Evolutionary conservation across 1,284 basidiomycete genomes (phyloP), one percentile per base, ranked within the genome.

Genomic region (Takashimella tepidaria): DNA sequence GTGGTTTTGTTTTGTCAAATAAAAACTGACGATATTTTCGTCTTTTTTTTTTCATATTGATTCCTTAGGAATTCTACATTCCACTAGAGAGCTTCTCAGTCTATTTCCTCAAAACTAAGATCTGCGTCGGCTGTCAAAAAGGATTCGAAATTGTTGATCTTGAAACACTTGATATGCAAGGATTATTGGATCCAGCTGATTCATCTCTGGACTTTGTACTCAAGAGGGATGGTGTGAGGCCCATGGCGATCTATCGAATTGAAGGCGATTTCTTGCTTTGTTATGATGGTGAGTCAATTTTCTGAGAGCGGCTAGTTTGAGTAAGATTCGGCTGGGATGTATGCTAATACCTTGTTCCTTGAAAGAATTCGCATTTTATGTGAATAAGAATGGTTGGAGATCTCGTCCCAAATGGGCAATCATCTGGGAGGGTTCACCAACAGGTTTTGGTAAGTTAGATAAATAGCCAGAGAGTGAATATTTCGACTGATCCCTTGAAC

Each of bases 71-170:
- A 76, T 98, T 98, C 76, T 98, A 98, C 75, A 97, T 98, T 55
- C 95, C 96, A 0, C 91, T 96, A 16, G 93, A 98, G 75, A 95
- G 91, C 48, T 91, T 85, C 59, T 97, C 92, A 8, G 89, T 98
- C 47, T 92, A 98, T 77, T 98, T 97, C 79, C 82, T 99, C 65
- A 97, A 96, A 80, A 97, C 93, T 51, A 92, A 89, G 78, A 84
- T 99, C 55, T 98, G 96, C 70, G 89, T 99, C 12, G 96, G 95
- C 1, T 96, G 92, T 70, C 91, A 92, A 13, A 89, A 92, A 70
- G 96, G 96, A n/a, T 98, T 99, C 72, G 96, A 98, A 78, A 98
- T 98, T 63, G 92, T 99, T 61, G 96, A 99, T 75, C 82, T 98
- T 48, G 93, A 98, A 58, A 96, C 88, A 53, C 79, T 99, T 72